Evolutionary conservation across 2,329 filamentous ascomycete species (phyloP).

Genomic region (Ophiostoma ulmi): DNA sequence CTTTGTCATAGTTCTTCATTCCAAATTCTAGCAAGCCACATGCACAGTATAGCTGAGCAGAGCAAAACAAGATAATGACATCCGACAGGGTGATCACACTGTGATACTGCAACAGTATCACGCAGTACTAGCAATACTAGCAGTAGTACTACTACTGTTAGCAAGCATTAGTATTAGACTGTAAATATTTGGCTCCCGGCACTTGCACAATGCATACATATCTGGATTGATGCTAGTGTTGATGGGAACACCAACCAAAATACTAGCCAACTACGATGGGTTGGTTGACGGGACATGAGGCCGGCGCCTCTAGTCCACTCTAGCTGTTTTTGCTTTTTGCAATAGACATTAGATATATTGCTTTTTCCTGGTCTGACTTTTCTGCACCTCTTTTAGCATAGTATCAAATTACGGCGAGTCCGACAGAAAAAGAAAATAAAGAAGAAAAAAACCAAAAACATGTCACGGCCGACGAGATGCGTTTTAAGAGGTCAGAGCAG

Average conservation of each 20-base stretch:
- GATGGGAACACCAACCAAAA: not conserved
- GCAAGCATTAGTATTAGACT: not conserved
- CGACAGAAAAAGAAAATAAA: not conserved
- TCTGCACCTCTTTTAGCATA: not conserved
- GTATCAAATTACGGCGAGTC: slow-evolving; percentile 3
- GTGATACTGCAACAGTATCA: not conserved
- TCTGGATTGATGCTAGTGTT: not conserved
- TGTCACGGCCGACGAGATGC: not conserved
- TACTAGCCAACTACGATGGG: not conserved
- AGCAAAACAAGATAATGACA: not conserved
- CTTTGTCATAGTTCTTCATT: not conserved
- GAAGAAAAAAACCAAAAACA: too few species aligned
- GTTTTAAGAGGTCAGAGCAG: not conserved
- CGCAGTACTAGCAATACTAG: not conserved
- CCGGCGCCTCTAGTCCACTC: not conserved
- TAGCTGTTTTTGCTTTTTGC: not conserved
- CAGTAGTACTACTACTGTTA: not conserved
- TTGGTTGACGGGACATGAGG: not conserved
- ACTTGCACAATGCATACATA: not conserved
- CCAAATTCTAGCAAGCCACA: not conserved
- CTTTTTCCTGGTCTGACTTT: not conserved
- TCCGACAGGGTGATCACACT: not conserved
- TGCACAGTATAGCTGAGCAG: not conserved
- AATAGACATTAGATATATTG: not conserved
- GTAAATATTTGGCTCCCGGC: not conserved